These are phyloP conservation scores for Mycosphaerella arachidis DNA, from an alignment of 2,329 filamentous ascomycete species.

Conservation along the genomic window DNA sequence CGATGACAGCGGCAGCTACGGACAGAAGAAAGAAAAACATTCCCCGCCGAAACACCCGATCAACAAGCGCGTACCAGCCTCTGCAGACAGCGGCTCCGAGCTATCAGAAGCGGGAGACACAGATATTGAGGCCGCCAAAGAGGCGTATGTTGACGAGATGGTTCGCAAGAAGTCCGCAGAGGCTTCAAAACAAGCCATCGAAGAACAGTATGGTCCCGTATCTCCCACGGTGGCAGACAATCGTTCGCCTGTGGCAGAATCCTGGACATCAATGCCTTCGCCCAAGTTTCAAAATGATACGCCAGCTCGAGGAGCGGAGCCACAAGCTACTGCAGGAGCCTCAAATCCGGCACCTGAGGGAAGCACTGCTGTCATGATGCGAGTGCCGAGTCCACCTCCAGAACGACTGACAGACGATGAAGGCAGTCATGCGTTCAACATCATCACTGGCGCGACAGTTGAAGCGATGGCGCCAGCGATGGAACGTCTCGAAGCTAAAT, in stretches of 20 bases:
- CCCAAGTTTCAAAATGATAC: background rate
- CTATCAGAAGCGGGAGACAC: conserved; percentile 6
- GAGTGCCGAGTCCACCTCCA: conserved; percentile 6
- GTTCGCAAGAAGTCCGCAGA: conserved; percentile 7
- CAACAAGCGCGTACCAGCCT: background rate
- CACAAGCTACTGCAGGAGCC: background rate
- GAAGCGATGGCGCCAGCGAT: conserved; percentile 11
- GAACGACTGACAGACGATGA: conserved; percentile 3
- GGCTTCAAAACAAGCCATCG: conserved; percentile 6
- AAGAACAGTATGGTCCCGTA: conserved; percentile 7
- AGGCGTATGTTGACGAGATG: conserved; percentile 13
- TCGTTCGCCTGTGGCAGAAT: background rate
- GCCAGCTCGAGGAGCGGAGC: background rate
- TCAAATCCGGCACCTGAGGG: background rate
- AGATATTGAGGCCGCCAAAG: conserved; percentile 9
- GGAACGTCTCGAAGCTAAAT: conserved; percentile 8
- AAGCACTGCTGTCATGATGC: background rate
- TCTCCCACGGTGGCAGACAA: conserved; percentile 7
- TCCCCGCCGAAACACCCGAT: background rate
- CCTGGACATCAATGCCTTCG: conserved; percentile 6
- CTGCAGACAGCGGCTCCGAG: conserved; percentile 1
- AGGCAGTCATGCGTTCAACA: conserved; percentile 4
- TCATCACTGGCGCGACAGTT: conserved; percentile 8
- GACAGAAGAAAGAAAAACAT: background rate
- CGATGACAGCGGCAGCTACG: conserved; percentile 6